A percentile compares a stretch with the other conserved stretches of the same genome.
These are phyloP conservation scores for Phanerochaete carnosa DNA, from an alignment of 768 basidiomycete genomes.

Conservation along the genomic window DNA sequence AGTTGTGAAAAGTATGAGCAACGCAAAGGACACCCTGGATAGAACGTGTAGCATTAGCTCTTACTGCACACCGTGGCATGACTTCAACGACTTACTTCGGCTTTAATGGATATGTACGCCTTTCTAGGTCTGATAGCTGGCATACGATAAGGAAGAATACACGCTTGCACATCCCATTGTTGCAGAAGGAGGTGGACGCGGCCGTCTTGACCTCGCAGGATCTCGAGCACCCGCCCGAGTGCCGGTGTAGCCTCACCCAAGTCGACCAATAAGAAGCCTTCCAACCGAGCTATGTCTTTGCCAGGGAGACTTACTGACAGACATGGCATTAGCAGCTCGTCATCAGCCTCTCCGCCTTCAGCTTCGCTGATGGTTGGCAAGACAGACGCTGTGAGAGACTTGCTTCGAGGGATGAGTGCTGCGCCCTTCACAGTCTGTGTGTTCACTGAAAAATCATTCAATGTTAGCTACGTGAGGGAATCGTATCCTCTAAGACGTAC, in stretches of 20 bases:
- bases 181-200: neutral
- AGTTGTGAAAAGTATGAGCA: slow-evolving; percentile 7
- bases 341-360: no score
- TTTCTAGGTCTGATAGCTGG: neutral
- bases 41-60: neutral
- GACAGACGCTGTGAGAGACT: no score
- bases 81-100: neutral
- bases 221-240: neutral
- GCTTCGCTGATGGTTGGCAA: no score
- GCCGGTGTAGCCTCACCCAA: neutral
- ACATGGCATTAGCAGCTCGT: no score
- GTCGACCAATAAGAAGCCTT: no score
- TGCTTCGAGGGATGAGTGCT: no score
- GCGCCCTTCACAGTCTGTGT: no score
- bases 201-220: neutral
- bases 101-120: neutral
- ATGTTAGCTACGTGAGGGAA: neutral
- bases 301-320: neutral
- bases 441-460: neutral
- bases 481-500: neutral
- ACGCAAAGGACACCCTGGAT: neutral
- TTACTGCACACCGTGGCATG: neutral
- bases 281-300: no score
- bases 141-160: neutral
- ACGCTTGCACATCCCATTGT: neutral